Evolutionary conservation across 768 basidiomycete genomes (phyloP).

Genomic region (Boletus bicolor): DNA sequence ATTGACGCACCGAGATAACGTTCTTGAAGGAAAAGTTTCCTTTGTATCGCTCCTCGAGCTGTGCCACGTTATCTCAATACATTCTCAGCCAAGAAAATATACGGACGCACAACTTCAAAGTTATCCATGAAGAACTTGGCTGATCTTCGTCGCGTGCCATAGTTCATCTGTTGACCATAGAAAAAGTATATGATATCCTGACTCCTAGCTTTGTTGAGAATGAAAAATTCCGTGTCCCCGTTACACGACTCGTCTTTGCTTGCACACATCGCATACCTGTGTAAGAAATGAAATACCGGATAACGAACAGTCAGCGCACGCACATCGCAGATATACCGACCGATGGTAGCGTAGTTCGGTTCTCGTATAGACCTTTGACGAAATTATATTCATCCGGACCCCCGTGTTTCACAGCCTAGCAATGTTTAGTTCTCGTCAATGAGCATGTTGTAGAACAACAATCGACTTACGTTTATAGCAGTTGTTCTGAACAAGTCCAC

Average conservation of each 20-base stretch:
- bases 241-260: constrained; percentile 55
- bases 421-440: constrained; percentile 2
- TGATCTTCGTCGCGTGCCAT: constrained; percentile 48
- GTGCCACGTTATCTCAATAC: constrained; percentile 1
- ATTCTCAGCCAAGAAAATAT: neutral
- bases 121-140: constrained; percentile 66
- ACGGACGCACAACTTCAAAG: constrained; percentile 53
- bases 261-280: constrained; percentile 62
- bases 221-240: constrained; percentile 59
- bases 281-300: neutral
- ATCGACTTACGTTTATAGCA: constrained; percentile 45
- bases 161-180: constrained; percentile 54
- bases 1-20: constrained; percentile 47
- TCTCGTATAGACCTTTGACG: constrained; percentile 62
- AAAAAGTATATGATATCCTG: constrained; percentile 69
- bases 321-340: constrained; percentile 65
- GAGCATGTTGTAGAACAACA: neutral
- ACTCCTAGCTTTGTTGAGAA: constrained; percentile 50
- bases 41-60: constrained; percentile 68
- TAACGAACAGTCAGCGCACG: constrained; percentile 18
- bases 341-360: constrained; percentile 70
- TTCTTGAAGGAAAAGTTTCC: constrained; percentile 59
- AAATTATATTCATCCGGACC: constrained; percentile 74
- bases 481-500: constrained; percentile 67
- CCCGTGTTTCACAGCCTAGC: constrained; percentile 69